phyloP scores from a whole-genome alignment of 768 basidiomycete species.

The Tylopilus sp. region DNA sequence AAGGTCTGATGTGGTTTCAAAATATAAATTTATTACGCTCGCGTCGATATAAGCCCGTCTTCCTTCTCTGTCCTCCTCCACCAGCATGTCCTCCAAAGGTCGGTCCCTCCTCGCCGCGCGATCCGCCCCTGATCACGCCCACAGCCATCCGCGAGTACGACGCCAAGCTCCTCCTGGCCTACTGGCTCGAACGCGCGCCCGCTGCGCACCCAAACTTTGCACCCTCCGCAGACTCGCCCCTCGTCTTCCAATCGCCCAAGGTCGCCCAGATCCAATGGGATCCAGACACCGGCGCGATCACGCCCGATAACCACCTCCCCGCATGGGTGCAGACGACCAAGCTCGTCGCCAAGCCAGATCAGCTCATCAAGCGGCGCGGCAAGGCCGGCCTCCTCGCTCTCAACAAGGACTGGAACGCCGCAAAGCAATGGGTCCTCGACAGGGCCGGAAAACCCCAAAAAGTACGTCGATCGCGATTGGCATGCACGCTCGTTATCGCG shows the following conservation, averaged over 20 bases:
- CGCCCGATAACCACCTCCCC: slow-evolving; percentile 59
- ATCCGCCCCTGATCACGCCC: slow-evolving; percentile 2
- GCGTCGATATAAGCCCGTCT: slow-evolving; percentile 18
- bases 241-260: slow-evolving; percentile 62
- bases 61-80: slow-evolving; percentile 12
- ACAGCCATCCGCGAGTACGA: slow-evolving; percentile 95
- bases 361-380: slow-evolving; percentile 98
- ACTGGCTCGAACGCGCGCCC: slow-evolving; percentile 94
- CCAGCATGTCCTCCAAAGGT: slow-evolving; percentile 34
- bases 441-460: slow-evolving; percentile 91
- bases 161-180: slow-evolving; percentile 94
- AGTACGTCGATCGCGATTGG: slow-evolving; percentile 32
- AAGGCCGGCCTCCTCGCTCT: slow-evolving; percentile 94
- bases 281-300: slow-evolving; percentile 57
- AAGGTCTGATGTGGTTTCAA: slow-evolving; percentile 21
- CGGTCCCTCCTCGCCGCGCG: background rate
- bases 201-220: slow-evolving; percentile 62
- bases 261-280: slow-evolving; percentile 92
- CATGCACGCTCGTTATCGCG: slow-evolving; percentile 9
- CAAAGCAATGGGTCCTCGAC: slow-evolving; percentile 81
- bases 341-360: slow-evolving; percentile 96
- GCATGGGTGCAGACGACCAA: slow-evolving; percentile 80
- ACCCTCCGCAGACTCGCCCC: slow-evolving; percentile 37
- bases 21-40: slow-evolving; percentile 17
- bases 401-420: slow-evolving; percentile 90